phyloP scores from a whole-genome alignment of 23 red algal genomes.

The Agarophyton chilense region DNA sequence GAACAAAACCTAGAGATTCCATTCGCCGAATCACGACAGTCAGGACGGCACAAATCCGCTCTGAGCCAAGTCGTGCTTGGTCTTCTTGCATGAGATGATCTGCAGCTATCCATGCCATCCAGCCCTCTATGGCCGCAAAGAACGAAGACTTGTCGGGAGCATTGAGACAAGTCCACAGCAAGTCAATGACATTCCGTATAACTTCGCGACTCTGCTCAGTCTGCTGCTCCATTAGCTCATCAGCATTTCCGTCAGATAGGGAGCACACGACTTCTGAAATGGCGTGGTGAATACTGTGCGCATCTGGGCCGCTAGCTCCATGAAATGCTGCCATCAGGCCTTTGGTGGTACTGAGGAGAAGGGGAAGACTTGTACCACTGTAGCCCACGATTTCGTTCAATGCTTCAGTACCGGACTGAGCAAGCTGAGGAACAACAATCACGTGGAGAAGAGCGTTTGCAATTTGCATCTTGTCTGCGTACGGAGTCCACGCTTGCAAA shows the following conservation, averaged over 20 bases:
- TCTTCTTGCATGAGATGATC: conserved; percentile 34
- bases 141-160: conserved; percentile 11
- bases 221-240: conserved; percentile 33
- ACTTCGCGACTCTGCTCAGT: conserved; percentile 9
- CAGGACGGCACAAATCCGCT: conserved; percentile 10
- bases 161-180: conserved; percentile 26
- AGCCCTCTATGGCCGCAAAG: conserved; percentile 29
- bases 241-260: conserved; percentile 34
- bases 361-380: conserved; percentile 13
- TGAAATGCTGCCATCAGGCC: conserved; percentile 28
- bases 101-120: conserved; percentile 33
- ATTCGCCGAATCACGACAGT: conserved; percentile 26
- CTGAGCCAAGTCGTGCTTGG: conserved; percentile 14
- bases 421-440: conserved; percentile 17
- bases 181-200: neutral
- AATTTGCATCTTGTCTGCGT: conserved; percentile 5
- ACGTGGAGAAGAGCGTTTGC: conserved; percentile 16
- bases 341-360: conserved; percentile 10
- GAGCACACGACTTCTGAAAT: conserved; percentile 47
- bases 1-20: conserved; percentile 16
- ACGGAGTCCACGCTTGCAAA: conserved; percentile 28
- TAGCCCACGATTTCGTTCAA: conserved; percentile 31
- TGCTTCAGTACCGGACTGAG: neutral
- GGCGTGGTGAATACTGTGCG: conserved; percentile 9
- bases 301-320: neutral